Evolutionary conservation across 202 grass and related monocot species (phyloP), one percentile per base, ranked within the genome.

Genomic region (Carex sylvatica): DNA sequence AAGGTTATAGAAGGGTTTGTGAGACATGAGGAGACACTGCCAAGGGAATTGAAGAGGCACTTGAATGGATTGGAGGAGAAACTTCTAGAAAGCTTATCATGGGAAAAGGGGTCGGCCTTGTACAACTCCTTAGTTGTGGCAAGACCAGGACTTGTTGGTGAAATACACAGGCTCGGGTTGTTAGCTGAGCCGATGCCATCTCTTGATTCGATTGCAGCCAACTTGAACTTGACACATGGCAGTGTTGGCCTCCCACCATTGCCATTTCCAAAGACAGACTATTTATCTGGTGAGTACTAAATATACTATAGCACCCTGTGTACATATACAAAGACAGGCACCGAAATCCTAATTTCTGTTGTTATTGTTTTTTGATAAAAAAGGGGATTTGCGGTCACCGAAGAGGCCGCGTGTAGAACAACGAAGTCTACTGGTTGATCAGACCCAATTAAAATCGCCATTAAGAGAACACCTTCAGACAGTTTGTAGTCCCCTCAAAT

Each of bases 1-100:
- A 98, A 98, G 89, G 92, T 98, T 51, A 98, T 98, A 80, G 92
- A 98, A 87, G 83, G 95, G 81, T 98, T 95, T 91, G 92, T 98
- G 16, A 91, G 95, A 63, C 92, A 98, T 85, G 95, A 95, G 85
- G 95, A 98, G 69, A 93, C 91, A 65, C 89, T 98, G 82, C 95
- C 95, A 31, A 89, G 95, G 82, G 95, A 98, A 71, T 85, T 98
- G 74, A 98, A 95, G 81, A 88, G 95, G 13, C 92, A 98, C 91
- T 63, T 98, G 83, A 98, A 98, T 89, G 92, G 91, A 58, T 92
- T 98, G 76, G 92, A 98, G 74, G 95, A 98, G 84, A 64, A 91
- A 12, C 88, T 98, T 42, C 79, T 98, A 65, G 95, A 98, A 89
- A 95, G 86, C 78, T 87, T 98, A 90, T 89, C 95, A 87, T 98